These are phyloP conservation scores for Eucalyptus rudis DNA, from an alignment of 345 rosid genomes.

Conservation along the genomic window DNA sequence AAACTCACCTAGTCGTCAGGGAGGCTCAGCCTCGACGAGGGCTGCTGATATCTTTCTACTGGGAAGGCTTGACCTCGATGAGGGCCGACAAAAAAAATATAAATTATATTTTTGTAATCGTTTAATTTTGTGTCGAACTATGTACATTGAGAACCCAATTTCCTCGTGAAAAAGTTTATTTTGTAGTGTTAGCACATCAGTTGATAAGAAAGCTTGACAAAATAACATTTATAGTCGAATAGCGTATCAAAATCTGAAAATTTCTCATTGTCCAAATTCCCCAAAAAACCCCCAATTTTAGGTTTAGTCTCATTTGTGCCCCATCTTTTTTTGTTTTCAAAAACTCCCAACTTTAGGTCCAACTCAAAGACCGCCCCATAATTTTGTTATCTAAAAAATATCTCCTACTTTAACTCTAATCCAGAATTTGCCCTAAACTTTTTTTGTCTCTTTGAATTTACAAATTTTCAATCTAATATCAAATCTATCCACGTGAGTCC, in stretches of 20 bases:
- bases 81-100: background rate
- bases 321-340: background rate
- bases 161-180: background rate
- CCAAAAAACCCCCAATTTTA: background rate
- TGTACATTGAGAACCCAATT: background rate
- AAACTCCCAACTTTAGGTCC: background rate
- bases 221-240: background rate
- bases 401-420: background rate
- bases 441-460: background rate
- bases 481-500: background rate
- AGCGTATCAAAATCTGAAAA: background rate
- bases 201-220: background rate
- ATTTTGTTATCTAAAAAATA: background rate
- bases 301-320: background rate
- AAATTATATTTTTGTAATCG: background rate
- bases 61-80: too few species aligned
- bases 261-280: background rate
- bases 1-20: fast-evolving
- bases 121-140: background rate
- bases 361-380: background rate
- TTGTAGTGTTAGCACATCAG: background rate
- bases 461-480: background rate
- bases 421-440: background rate
- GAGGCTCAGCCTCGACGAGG: too few species aligned
- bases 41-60: fast-evolving